These are phyloP conservation scores for Citrullus colocynthis DNA, from an alignment of 306 rosid species.

Conservation along the genomic window DNA sequence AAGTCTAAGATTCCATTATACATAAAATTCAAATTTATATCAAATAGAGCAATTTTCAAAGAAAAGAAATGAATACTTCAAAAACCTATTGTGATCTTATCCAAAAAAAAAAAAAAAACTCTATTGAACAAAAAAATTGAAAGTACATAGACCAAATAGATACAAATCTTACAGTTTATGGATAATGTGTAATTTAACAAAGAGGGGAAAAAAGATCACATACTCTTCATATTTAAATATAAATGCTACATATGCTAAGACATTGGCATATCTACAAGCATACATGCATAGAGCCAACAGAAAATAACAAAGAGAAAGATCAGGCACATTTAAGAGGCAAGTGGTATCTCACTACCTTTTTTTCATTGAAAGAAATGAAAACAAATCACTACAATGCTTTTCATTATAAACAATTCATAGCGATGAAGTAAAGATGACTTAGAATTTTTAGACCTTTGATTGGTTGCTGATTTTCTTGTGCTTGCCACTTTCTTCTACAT, in stretches of 20 bases:
- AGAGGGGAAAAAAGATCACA: not conserved
- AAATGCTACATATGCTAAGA: not conserved
- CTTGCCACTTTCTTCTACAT: conserved; percentile 68
- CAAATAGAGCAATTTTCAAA: no score
- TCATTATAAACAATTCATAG: not conserved
- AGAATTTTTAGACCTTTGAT: conserved; percentile 38
- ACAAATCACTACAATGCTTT: not conserved
- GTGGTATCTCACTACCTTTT: not conserved
- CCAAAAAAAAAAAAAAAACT: no score
- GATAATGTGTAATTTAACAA: not conserved
- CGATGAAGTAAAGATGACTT: not conserved
- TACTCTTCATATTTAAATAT: not conserved
- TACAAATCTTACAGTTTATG: not conserved
- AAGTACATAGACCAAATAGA: not conserved
- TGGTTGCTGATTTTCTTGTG: conserved; percentile 19
- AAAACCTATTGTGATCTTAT: no score
- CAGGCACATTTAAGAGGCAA: not conserved
- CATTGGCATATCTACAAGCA: not conserved
- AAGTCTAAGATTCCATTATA: not conserved
- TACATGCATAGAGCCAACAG: not conserved
- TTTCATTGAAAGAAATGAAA: not conserved
- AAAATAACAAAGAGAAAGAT: not conserved
- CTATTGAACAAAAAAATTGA: not conserved
- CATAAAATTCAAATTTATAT: no score
- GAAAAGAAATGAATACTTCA: not conserved